phyloP scores from a whole-genome alignment of 768 basidiomycete genomes.

The Strobilomyces confusus region DNA sequence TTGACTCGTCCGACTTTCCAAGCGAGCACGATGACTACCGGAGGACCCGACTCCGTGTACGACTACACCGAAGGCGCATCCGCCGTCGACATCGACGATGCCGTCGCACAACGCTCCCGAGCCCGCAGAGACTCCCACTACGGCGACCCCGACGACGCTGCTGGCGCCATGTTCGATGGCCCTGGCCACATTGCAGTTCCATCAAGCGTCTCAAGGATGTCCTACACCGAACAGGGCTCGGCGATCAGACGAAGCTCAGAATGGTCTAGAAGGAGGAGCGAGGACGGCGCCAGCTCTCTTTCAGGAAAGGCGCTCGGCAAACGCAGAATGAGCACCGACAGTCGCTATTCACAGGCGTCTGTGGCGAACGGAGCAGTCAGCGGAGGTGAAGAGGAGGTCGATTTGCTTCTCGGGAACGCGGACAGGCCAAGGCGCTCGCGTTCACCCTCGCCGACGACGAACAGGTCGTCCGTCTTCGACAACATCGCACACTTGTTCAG shows the following conservation, averaged over 20 bases:
- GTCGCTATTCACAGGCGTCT: slow-evolving; percentile 36
- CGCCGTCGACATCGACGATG: slow-evolving; percentile 64
- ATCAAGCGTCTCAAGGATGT: slow-evolving; percentile 79
- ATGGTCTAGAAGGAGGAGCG: slow-evolving; percentile 52
- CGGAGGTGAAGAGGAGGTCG: slow-evolving; percentile 36
- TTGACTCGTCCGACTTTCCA: background rate
- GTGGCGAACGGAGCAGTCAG: slow-evolving; percentile 36
- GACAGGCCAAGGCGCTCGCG: slow-evolving; percentile 33
- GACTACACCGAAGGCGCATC: slow-evolving; percentile 92
- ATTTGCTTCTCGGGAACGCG: slow-evolving; percentile 25
- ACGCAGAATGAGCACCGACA: slow-evolving; percentile 46
- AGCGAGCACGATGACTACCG: slow-evolving; percentile 13
- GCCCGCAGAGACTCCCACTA: slow-evolving; percentile 68
- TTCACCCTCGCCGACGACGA: slow-evolving; percentile 36
- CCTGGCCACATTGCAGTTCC: slow-evolving; percentile 63
- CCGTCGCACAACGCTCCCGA: slow-evolving; percentile 45
- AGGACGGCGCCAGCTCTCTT: slow-evolving; percentile 35
- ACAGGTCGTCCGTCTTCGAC: slow-evolving; percentile 49
- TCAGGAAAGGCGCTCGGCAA: slow-evolving; percentile 28
- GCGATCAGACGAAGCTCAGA: slow-evolving; percentile 51
- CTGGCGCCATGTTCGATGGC: slow-evolving; percentile 73
- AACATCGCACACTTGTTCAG: slow-evolving; percentile 69
- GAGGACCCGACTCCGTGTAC: slow-evolving; percentile 18
- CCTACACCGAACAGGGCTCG: slow-evolving; percentile 44
- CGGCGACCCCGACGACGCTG: slow-evolving; percentile 46